Base-by-base conservation (phyloP, 257 asterid genomes). In the Jacaranda mimosifolia region DNA sequence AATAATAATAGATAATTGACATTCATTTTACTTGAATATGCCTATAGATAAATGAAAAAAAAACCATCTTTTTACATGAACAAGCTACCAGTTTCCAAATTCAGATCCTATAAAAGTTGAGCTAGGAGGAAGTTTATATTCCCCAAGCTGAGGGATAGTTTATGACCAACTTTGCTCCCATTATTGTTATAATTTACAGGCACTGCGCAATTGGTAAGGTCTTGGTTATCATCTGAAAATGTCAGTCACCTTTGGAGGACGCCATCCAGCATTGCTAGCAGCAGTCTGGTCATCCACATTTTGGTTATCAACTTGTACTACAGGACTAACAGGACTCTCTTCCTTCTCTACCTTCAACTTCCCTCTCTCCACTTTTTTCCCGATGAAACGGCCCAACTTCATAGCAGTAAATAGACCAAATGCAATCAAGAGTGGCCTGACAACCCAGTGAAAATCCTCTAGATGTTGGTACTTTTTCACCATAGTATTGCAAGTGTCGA, bases 401-500 rank as follows among this genome's bases (percentile, higher is more conserved):
- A 88, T 83, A 9, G 94, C 93, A 0, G 97, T 84, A 57, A 94
- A 88, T 14, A 94, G 81, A 39, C 98, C 97, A 83, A 91, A 68
- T 0, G 97, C 97, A 19, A 92, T 81, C 75, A 90, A 53, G 64
- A 92, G 45, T 51, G 98, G 97, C 83, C 97, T 89, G 55, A 92
- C 94, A 1, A 90, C 91, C 97, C 98, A 94, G 84, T 94, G 98
- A 74, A 92, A 91, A 79, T 94, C 97, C 85, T 94, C 98, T 3
- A 92, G 79, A 70, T 91, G 98, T 63, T 90, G 90, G 81, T 92
- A 94, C 89, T 92, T 92, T 66, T 88, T 92, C 74, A 87, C 84
- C 80, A 91, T 13, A 14, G 86, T 85, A 0, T 75, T 83, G 21
- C 91, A 88, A 9, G 89, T 86, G 55, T 82, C 79, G 9, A 94